A percentile compares a stretch with the other conserved stretches of the same genome.
These are phyloP conservation scores for Hyaloperonospora arabidopsidis DNA, from an alignment of 352 stramenopile genomes.

Conservation along the genomic window DNA sequence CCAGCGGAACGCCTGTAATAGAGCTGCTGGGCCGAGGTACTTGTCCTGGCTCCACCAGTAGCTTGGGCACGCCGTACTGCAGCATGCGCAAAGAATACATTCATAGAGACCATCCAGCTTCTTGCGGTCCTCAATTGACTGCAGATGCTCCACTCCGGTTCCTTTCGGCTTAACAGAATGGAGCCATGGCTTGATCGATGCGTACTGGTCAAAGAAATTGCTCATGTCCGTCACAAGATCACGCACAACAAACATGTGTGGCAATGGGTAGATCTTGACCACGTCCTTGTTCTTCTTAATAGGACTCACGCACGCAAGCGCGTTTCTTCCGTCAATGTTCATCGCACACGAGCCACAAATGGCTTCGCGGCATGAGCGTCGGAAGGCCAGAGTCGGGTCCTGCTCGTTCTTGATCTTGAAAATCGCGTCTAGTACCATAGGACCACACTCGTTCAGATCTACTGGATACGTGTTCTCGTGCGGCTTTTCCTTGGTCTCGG, in stretches of 20 bases:
- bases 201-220: constrained; percentile 98
- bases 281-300: constrained; percentile 93
- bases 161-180: constrained; percentile 87
- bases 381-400: constrained; percentile 97
- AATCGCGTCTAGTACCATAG: constrained; percentile 98
- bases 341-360: constrained; percentile 99
- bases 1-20: constrained; percentile 96
- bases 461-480: constrained; percentile 95
- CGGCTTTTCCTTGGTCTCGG: constrained; percentile 90
- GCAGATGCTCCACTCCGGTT: constrained; percentile 78
- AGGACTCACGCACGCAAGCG: constrained; percentile 95
- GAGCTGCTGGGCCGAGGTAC: constrained; percentile 87
- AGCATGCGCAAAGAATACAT: constrained; percentile 99
- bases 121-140: constrained; percentile 94
- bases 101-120: constrained; percentile 99
- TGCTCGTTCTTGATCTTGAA: constrained; percentile 99
- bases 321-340: constrained; percentile 99
- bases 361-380: constrained; percentile 96
- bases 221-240: constrained; percentile 99
- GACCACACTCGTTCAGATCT: constrained; percentile 95
- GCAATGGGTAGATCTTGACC: constrained; percentile 97
- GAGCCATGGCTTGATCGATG: constrained; percentile 98
- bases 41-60: constrained; percentile 99
- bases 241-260: constrained; percentile 99
- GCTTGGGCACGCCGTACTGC: constrained; percentile 95